Conservation (phyloP, 495 filamentous ascomycete genomes). For the Neurospora hispaniola region DNA sequence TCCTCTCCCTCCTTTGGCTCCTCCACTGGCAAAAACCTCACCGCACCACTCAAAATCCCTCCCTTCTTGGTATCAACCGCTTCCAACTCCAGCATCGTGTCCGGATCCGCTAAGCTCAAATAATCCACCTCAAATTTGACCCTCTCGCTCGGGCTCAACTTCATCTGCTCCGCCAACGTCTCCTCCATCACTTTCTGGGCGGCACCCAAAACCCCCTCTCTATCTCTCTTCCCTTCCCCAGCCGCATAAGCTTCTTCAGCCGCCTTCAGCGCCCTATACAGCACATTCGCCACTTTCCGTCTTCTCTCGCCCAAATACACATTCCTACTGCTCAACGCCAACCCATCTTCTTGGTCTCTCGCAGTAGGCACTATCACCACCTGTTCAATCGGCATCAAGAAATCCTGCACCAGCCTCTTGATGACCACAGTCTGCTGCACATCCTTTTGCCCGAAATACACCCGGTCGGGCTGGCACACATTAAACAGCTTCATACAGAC, state of each 20-base stretch:
- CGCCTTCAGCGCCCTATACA: conserved; percentile 55
- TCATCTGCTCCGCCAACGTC: conserved; percentile 49
- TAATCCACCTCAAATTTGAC: conserved; percentile 80
- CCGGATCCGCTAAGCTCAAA: conserved; percentile 73
- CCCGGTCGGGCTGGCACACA: conserved; percentile 72
- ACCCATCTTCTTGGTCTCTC: conserved; percentile 61
- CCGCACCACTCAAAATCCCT: conserved; percentile 75
- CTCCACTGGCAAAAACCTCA: conserved; percentile 82
- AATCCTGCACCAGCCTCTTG: conserved; percentile 74
- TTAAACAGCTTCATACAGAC: conserved; percentile 98
- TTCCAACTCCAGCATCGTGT: conserved; percentile 65
- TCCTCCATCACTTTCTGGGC: conserved; percentile 44
- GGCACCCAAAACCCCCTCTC: conserved; percentile 56
- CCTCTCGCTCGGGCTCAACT: conserved; percentile 48
- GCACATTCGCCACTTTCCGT: conserved; percentile 57
- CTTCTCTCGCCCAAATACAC: conserved; percentile 77
- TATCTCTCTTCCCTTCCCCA: conserved; percentile 37
- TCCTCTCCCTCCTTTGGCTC: conserved; percentile 56
- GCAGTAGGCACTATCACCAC: conserved; percentile 61
- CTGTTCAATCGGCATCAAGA: conserved; percentile 70
- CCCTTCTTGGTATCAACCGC: conserved; percentile 55
- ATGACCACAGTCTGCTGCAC: conserved; percentile 93
- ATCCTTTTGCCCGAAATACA: conserved; percentile 98
- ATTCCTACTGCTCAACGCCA: conserved; percentile 92
- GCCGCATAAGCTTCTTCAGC: conserved; percentile 55